Evolutionary conservation across 192 early-diverging fungal species (phyloP).

Genomic region (Phycomyces nitens): DNA sequence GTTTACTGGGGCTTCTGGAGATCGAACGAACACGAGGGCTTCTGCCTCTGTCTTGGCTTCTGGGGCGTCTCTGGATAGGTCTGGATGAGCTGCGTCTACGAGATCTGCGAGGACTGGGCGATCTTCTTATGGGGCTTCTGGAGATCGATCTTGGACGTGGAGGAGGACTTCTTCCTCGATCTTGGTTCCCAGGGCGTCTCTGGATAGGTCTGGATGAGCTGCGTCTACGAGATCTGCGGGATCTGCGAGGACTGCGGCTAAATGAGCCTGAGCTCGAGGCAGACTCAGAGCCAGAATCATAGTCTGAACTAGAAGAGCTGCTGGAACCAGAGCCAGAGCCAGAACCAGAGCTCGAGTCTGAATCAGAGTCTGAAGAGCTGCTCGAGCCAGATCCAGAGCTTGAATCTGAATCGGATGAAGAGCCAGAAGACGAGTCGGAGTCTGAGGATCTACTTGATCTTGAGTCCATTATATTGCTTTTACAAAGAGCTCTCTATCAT

Average conservation of each 20-base stretch:
- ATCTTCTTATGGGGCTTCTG: too few species aligned
- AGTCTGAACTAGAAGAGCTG: background rate
- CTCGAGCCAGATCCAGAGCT: background rate
- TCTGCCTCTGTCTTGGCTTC: background rate
- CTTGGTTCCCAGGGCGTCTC: background rate
- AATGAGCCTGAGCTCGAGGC: too few species aligned
- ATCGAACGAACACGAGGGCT: background rate
- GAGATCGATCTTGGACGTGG: too few species aligned
- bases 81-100: background rate
- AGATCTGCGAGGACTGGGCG: background rate
- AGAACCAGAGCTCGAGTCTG: background rate
- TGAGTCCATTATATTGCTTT: background rate
- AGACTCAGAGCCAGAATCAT: background rate
- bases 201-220: background rate
- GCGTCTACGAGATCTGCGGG: background rate
- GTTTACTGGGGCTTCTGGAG: too few species aligned
- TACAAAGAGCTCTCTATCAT: too few species aligned
- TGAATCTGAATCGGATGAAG: background rate
- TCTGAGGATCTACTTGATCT: background rate
- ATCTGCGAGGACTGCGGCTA: background rate
- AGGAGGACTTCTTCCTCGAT: background rate
- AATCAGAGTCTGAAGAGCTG: slow-evolving; percentile 1
- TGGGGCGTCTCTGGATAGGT: background rate
- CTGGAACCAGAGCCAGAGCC: background rate
- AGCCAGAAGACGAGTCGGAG: background rate